These are phyloP conservation scores for Arachis monticola DNA, from an alignment of 331 rosid genomes.

Conservation along the genomic window DNA sequence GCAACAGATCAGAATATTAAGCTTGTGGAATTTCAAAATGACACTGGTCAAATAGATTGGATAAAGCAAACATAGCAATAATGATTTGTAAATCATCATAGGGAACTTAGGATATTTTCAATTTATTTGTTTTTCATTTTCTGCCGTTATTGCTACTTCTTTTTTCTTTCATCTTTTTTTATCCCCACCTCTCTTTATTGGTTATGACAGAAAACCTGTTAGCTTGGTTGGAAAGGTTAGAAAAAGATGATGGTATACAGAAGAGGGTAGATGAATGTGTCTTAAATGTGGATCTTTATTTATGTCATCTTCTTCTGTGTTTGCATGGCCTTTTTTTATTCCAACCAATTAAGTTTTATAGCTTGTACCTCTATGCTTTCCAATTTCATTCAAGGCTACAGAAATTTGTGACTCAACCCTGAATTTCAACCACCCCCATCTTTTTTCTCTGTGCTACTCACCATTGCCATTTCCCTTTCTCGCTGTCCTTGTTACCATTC, in stretches of 20 bases:
- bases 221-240: constrained; percentile 58
- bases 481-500: constrained; percentile 32
- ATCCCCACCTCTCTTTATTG: constrained; percentile 42
- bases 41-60: too few species aligned
- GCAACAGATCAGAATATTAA: too few species aligned
- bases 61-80: too few species aligned
- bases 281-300: constrained; percentile 51
- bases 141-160: constrained; percentile 32
- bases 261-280: constrained; percentile 55
- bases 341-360: constrained; percentile 36
- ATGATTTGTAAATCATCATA: not conserved
- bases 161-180: constrained; percentile 28
- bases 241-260: constrained; percentile 49
- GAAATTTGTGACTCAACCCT: too few species aligned
- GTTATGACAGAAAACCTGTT: constrained; percentile 54
- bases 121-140: not conserved
- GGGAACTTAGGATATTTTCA: constrained; percentile 15
- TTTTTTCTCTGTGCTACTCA: constrained; percentile 27
- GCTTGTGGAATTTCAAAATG: too few species aligned
- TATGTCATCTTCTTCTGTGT: constrained; percentile 11
- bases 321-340: constrained; percentile 40
- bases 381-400: constrained; percentile 36
- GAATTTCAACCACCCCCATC: not conserved
- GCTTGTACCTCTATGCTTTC: constrained; percentile 11
- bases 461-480: constrained; percentile 17